Evolutionary conservation across 2,329 filamentous ascomycete species (phyloP).

Genomic region (Metarhizium album): DNA sequence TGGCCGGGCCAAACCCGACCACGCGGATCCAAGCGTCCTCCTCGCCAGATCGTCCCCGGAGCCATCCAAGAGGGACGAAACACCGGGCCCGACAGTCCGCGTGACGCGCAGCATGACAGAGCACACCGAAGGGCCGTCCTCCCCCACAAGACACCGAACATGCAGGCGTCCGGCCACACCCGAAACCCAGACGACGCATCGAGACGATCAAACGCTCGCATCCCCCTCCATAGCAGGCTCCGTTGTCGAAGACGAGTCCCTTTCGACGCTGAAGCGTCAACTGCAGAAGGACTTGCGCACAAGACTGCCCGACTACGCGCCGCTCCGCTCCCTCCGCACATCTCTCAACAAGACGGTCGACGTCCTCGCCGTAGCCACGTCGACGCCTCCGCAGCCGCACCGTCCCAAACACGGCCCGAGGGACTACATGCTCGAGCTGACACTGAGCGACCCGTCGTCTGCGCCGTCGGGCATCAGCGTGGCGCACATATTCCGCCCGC

Average conservation of each 20-base stretch:
- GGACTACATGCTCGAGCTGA: constrained; percentile 49
- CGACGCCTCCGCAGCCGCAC: constrained; percentile 36
- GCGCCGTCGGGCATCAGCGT: constrained; percentile 39
- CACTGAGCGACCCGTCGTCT: constrained; percentile 44
- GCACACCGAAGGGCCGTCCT: constrained; percentile 6
- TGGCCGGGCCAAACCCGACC: constrained; percentile 15
- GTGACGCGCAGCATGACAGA: constrained; percentile 16
- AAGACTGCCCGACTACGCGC: constrained; percentile 41
- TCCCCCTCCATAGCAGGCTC: constrained; percentile 19
- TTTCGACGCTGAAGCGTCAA: constrained; percentile 31
- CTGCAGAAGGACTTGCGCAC: constrained; percentile 35
- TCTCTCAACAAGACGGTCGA: constrained; percentile 39
- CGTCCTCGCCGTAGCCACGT: constrained; percentile 43
- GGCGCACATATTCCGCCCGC: constrained; percentile 47
- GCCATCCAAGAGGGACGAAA: constrained; percentile 3
- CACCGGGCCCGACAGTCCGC: neutral
- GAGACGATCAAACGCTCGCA: constrained; percentile 10
- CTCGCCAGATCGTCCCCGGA: constrained; percentile 13
- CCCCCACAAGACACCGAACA: constrained; percentile 2
- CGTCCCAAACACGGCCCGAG: constrained; percentile 47
- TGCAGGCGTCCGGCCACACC: constrained; percentile 1
- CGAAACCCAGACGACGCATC: neutral
- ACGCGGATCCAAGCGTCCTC: constrained; percentile 16
- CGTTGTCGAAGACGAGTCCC: constrained; percentile 15
- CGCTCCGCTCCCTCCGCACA: constrained; percentile 40